A percentile compares a stretch with the other conserved stretches of the same genome.
These are phyloP conservation scores for Cryptococcus sp. DNA, from an alignment of 1,284 basidiomycete genomes.

Conservation along the genomic window DNA sequence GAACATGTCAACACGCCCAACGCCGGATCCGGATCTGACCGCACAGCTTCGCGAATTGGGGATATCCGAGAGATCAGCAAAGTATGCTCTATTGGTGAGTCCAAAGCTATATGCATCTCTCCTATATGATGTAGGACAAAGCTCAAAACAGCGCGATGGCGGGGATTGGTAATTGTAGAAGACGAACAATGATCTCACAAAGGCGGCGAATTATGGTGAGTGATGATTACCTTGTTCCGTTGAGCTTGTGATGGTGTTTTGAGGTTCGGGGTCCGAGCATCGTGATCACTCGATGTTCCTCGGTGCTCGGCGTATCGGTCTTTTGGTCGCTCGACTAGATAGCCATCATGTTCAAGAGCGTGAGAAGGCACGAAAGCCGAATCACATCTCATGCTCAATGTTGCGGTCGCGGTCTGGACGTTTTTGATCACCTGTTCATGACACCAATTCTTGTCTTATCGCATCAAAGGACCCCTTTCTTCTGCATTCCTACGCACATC, in stretches of 20 bases:
- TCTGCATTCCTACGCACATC: not conserved
- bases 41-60: slow-evolving; percentile 43
- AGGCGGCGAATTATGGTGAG: slow-evolving; percentile 50
- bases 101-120: not conserved
- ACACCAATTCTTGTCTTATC: not conserved
- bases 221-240: slow-evolving; percentile 1
- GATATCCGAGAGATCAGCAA: slow-evolving; percentile 45
- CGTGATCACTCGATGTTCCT: too few species aligned
- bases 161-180: slow-evolving; percentile 21
- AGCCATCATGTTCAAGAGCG: not conserved
- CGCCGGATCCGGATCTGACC: slow-evolving; percentile 28
- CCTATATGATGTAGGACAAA: not conserved
- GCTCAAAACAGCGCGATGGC: not conserved
- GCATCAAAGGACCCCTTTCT: not conserved
- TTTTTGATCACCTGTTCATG: not conserved
- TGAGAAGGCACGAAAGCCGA: too few species aligned
- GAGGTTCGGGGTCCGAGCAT: too few species aligned
- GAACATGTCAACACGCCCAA: too few species aligned
- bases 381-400: too few species aligned
- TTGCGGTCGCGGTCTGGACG: not conserved
- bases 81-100: slow-evolving; percentile 45
- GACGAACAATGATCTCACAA: slow-evolving; percentile 42
- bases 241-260: too few species aligned
- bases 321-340: not conserved
- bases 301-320: too few species aligned